phyloP scores from a whole-genome alignment of 129 eudicot species.

The Rutidosis leptorrhynchoides region DNA sequence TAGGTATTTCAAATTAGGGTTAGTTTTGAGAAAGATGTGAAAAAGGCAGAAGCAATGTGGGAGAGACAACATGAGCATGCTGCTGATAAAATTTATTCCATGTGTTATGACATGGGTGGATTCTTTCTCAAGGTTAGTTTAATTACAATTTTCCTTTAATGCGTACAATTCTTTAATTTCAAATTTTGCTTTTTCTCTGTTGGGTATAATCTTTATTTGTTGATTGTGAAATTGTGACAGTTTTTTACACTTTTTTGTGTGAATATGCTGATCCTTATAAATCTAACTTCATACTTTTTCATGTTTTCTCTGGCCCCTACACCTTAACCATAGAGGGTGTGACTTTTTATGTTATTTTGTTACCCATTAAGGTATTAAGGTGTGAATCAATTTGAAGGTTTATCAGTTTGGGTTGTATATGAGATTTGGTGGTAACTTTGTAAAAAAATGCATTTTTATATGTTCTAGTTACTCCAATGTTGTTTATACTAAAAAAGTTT shows the following conservation, averaged over 20 bases:
- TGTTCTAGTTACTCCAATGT: neutral
- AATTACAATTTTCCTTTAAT: slow-evolving; percentile 1
- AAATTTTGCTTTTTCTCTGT: neutral
- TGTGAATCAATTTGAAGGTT: neutral
- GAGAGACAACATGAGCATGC: slow-evolving; percentile 96
- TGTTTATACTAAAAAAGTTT: neutral
- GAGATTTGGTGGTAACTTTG: neutral
- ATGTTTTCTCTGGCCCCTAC: neutral
- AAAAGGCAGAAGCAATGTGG: slow-evolving; percentile 94
- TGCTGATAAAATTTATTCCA: slow-evolving; percentile 82
- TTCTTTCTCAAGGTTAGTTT: slow-evolving; percentile 85
- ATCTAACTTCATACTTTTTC: neutral
- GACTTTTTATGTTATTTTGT: slow-evolving; percentile 20
- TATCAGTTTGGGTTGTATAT: neutral
- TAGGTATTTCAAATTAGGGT: slow-evolving; percentile 86
- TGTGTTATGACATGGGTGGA: slow-evolving; percentile 95
- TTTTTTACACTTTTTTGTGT: too few species aligned
- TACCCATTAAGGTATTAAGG: neutral
- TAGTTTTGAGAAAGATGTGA: slow-evolving; percentile 73
- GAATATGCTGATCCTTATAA: slow-evolving; percentile 12
- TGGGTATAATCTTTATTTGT: neutral
- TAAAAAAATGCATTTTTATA: neutral
- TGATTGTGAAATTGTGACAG: neutral
- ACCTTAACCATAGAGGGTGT: neutral
- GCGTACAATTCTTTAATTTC: neutral